Conservation (phyloP, 352 stramenopile species). For the Aphanomyces stellatus region DNA sequence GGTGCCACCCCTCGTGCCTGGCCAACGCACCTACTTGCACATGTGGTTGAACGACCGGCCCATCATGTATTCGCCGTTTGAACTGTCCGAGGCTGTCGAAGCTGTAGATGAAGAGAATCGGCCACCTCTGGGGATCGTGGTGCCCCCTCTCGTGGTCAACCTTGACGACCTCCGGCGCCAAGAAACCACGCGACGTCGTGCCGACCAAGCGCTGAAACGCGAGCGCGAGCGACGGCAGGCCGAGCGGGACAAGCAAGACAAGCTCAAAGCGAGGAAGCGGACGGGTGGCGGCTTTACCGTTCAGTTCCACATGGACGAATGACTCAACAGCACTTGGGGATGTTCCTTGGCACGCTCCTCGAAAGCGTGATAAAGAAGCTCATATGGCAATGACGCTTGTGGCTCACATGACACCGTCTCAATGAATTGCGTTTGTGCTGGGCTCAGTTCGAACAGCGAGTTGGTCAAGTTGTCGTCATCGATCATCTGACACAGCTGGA, state of each 20-base stretch:
- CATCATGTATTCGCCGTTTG: constrained; percentile 12
- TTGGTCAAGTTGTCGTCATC: no score
- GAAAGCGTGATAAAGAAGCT: no score
- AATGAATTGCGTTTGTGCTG: no score
- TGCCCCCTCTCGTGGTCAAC: neutral
- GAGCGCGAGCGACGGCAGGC: neutral
- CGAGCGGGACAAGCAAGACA: neutral
- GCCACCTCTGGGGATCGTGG: neutral
- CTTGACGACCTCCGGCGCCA: neutral
- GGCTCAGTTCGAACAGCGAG: no score
- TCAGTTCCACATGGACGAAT: no score
- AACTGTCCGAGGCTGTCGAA: neutral
- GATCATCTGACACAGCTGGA: no score
- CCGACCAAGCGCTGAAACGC: neutral
- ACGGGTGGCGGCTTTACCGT: constrained; percentile 14
- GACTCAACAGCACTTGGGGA: no score
- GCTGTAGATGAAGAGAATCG: neutral
- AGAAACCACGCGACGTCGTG: constrained; percentile 1
- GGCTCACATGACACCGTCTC: no score
- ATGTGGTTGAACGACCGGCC: neutral
- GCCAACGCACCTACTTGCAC: constrained; percentile 10
- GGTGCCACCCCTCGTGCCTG: no score
- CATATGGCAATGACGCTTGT: no score
- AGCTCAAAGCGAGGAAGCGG: neutral
- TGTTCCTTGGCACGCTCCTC: no score